These are phyloP conservation scores for Xylaria sp. DNA, from an alignment of 495 filamentous ascomycete genomes.

Conservation along the genomic window DNA sequence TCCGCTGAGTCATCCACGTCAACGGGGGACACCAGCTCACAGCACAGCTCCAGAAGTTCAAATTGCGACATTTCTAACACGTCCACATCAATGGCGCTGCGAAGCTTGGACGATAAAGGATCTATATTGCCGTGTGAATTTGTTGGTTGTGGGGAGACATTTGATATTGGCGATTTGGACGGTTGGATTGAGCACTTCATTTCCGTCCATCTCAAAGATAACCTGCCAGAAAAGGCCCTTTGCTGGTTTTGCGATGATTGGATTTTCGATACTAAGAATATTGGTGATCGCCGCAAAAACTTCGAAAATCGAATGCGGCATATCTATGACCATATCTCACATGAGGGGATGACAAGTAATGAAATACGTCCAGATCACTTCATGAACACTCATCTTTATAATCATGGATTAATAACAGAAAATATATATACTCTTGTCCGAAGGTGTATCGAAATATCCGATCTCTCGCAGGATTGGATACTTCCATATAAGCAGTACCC, in stretches of 20 bases:
- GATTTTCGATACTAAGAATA: constrained; percentile 50
- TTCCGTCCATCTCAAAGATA: background rate
- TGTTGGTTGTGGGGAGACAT: background rate
- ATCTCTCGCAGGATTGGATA: constrained; percentile 26
- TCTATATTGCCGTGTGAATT: constrained; percentile 13
- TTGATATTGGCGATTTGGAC: background rate
- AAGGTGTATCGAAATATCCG: constrained; percentile 37
- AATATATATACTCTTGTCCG: constrained; percentile 19
- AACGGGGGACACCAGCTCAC: too few relatives aligned
- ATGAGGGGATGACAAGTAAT: constrained; percentile 26
- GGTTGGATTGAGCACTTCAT: constrained; percentile 12
- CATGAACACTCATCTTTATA: constrained; percentile 43
- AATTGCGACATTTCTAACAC: too few relatives aligned
- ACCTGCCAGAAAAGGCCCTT: constrained; percentile 43
- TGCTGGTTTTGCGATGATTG: constrained; percentile 55
- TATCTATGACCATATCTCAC: background rate
- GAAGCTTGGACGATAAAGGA: too few relatives aligned
- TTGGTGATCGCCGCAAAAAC: background rate
- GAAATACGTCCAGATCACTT: constrained; percentile 51
- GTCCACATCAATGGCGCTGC: too few relatives aligned
- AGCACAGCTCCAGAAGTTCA: too few relatives aligned
- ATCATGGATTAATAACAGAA: constrained; percentile 31
- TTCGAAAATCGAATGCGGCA: constrained; percentile 7
- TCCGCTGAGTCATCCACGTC: too few relatives aligned
- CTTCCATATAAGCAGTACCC: background rate